Evolutionary conservation across 1,139 yeast genomes (phyloP), one percentile per base, ranked within the genome.

Genomic region (Spathaspora sp.): DNA sequence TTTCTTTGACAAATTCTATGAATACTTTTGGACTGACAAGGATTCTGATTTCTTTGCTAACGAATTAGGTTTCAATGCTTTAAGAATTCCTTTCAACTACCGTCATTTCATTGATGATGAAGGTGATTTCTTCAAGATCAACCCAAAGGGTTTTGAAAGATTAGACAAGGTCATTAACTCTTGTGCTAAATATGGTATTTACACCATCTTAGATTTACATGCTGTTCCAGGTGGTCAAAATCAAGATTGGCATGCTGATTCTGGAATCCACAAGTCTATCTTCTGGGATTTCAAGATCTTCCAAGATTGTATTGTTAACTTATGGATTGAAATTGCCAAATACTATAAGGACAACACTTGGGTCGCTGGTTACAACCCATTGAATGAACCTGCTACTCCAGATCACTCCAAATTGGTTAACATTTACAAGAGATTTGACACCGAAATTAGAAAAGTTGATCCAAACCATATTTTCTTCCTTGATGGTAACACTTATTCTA

Each of bases 181-280:
- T 38, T 74, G 79, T 54, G 54, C 75, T 36, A 59, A 61, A 39
- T 58, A 67, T 44, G 69, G 70, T 4, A 68, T 74, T 44, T 74
- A 74, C 53, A 70, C 76, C 36, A 64, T 74, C 45, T 65, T 74
- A 43, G 80, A 74, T 51, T 65, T 74, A 39, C 79, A 74, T 51
- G 64, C 78, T 9, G 66, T 63, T 23, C 79, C 79, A 9, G 79
- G 79, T 23, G 79, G 79, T 16, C 78, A 74, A 56, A 73, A 72
- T 54, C 79, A 74, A 56, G 78, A 72, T 55, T 74, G 79, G 80
- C 80, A 74, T 53, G 57, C 67, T 39, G 80, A 74, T 56, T 65
- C 74, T 3, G 70, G 67, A 5, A 61, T 68, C 49, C 76, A 73
- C 58, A 64, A 68, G 54, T 64, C 79, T 2, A 49, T 71, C 29